Evolutionary conservation across 345 rosid species (phyloP).

Genomic region (Sisymbrium altissimum): DNA sequence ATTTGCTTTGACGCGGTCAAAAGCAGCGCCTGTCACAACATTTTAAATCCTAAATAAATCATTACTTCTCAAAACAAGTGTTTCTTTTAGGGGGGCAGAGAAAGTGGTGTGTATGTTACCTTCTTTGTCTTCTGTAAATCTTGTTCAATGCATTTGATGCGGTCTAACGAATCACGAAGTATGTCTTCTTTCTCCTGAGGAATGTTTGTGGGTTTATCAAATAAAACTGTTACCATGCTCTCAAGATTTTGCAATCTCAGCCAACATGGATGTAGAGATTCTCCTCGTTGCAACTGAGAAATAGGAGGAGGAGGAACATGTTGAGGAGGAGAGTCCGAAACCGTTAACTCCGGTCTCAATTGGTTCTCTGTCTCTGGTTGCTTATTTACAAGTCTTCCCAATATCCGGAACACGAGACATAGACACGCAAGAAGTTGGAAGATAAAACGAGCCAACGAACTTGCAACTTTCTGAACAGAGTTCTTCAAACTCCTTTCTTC

Average conservation of each 20-base stretch:
- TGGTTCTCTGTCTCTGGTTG: constrained; percentile 45
- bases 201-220: constrained; percentile 57
- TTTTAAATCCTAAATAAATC: not conserved
- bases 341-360: constrained; percentile 31
- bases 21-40: constrained; percentile 60
- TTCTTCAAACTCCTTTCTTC: constrained; percentile 36
- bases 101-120: constrained; percentile 35
- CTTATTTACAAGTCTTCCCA: constrained; percentile 43
- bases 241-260: constrained; percentile 80
- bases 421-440: constrained; percentile 51
- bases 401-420: constrained; percentile 42
- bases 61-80: not conserved
- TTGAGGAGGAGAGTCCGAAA: constrained; percentile 41
- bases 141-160: constrained; percentile 77
- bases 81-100: not conserved
- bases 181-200: constrained; percentile 91
- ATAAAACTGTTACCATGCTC: constrained; percentile 61
- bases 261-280: constrained; percentile 68
- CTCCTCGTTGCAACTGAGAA: constrained; percentile 41
- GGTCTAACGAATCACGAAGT: constrained; percentile 72
- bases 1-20: constrained; percentile 89
- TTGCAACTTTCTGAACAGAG: constrained; percentile 36
- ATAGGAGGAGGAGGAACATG: constrained; percentile 22
- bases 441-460: constrained; percentile 36
- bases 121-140: constrained; percentile 88